A percentile compares a stretch with the other conserved stretches of the same genome.
Evolutionary conservation across 176 grass and related monocot genomes (phyloP).

Genomic region (Musa beccarii): DNA sequence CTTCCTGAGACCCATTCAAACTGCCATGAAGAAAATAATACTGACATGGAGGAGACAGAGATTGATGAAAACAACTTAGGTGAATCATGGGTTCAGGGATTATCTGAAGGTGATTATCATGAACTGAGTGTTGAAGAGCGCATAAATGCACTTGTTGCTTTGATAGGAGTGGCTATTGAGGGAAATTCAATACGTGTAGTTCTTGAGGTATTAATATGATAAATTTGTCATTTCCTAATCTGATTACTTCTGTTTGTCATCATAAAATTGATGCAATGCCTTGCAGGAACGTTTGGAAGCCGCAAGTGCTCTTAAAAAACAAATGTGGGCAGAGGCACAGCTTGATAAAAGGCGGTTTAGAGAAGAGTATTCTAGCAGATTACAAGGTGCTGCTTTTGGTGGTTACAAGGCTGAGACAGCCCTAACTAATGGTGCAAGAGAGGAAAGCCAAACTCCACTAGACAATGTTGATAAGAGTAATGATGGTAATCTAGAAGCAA

Average conservation of each 20-base stretch:
- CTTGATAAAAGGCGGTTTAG: constrained; percentile 80
- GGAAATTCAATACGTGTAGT: constrained; percentile 67
- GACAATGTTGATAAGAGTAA: constrained; percentile 30
- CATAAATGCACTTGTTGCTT: constrained; percentile 69
- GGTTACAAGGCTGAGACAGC: constrained; percentile 34
- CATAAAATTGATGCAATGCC: constrained; percentile 15
- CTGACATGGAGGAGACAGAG: constrained; percentile 39
- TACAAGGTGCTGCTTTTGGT: constrained; percentile 33
- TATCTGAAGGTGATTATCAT: constrained; percentile 79
- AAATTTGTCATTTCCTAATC: constrained; percentile 10
- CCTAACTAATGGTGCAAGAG: constrained; percentile 39
- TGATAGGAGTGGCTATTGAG: constrained; percentile 69
- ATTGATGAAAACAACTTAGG: constrained; percentile 85
- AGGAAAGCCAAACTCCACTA: constrained; percentile 25
- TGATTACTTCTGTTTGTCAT: constrained; percentile 4
- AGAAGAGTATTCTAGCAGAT: constrained; percentile 59
- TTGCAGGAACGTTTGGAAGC: constrained; percentile 85
- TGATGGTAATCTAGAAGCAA: constrained; percentile 29
- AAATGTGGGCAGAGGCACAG: constrained; percentile 97
- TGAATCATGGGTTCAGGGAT: constrained; percentile 73
- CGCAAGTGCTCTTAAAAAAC: constrained; percentile 88
- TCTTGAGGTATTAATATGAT: constrained; percentile 17
- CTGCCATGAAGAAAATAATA: constrained; percentile 30
- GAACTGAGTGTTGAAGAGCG: constrained; percentile 87
- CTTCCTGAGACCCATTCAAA: constrained; percentile 35